Conservation (phyloP, 768 basidiomycete genomes). For the Hypsizygus marmoreus region DNA sequence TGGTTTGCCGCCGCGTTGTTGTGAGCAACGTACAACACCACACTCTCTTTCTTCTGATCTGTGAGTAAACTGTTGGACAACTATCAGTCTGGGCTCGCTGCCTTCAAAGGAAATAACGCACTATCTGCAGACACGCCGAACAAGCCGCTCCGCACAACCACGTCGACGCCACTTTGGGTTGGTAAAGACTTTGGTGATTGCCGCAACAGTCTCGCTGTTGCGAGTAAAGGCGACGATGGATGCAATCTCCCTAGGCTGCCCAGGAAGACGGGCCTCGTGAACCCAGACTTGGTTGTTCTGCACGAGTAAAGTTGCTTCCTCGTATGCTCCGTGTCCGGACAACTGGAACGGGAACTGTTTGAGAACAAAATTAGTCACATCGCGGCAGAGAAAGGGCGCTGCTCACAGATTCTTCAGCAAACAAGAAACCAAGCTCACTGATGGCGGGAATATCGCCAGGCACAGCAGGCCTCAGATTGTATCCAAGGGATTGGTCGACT, state of each 20-base stretch:
- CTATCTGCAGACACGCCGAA: slow-evolving; percentile 57
- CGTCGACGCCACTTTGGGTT: slow-evolving; percentile 48
- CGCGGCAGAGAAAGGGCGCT: slow-evolving; percentile 3
- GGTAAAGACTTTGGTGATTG: slow-evolving; percentile 77
- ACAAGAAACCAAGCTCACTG: slow-evolving; percentile 52
- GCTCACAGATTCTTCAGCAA: slow-evolving; percentile 63
- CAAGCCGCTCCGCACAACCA: slow-evolving; percentile 64
- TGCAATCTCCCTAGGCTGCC: slow-evolving; percentile 42
- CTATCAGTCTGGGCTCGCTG: background rate
- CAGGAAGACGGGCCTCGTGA: slow-evolving; percentile 41
- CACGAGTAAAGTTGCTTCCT: slow-evolving; percentile 57
- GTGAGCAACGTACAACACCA: slow-evolving; percentile 70
- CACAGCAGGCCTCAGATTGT: slow-evolving; percentile 46
- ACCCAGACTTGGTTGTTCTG: slow-evolving; percentile 57
- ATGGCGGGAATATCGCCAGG: slow-evolving; percentile 38
- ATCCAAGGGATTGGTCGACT: slow-evolving; percentile 22
- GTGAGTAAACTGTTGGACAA: slow-evolving; percentile 32
- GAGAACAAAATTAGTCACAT: background rate
- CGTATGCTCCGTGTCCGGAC: slow-evolving; percentile 36
- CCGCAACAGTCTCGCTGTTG: slow-evolving; percentile 53
- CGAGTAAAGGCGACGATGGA: slow-evolving; percentile 72
- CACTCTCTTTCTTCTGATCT: slow-evolving; percentile 37
- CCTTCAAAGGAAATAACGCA: slow-evolving; percentile 30
- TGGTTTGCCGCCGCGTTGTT: slow-evolving; percentile 51
- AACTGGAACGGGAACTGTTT: slow-evolving; percentile 55